Conservation (phyloP, 768 basidiomycete genomes). For the Exidia glandulosa region DNA sequence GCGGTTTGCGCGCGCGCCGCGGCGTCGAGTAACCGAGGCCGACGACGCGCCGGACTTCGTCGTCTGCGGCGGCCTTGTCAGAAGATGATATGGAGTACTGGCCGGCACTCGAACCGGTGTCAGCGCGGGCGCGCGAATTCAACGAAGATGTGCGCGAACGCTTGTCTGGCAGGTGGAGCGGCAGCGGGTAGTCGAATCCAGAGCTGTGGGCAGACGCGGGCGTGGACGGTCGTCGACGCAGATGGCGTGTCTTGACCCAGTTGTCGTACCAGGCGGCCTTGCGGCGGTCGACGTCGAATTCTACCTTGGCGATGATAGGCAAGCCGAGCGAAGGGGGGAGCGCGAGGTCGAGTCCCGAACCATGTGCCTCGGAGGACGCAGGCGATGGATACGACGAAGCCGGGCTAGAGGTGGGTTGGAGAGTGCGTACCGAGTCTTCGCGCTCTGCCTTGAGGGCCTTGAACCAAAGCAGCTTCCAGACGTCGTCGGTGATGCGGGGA, state of each 20-base stretch:
- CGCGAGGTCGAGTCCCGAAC: slow-evolving; percentile 44
- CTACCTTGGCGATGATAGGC: slow-evolving; percentile 85
- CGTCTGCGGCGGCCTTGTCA: slow-evolving; percentile 5
- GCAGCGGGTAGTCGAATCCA: background rate
- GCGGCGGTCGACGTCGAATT: slow-evolving; percentile 82
- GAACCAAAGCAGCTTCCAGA: slow-evolving; percentile 81
- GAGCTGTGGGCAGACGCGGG: background rate
- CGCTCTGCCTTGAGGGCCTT: slow-evolving; percentile 53
- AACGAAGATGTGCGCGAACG: background rate
- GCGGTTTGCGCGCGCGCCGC: background rate
- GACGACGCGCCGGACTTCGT: slow-evolving; percentile 4
- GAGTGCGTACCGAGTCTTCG: slow-evolving; percentile 1
- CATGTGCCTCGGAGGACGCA: slow-evolving; percentile 11
- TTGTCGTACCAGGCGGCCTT: slow-evolving; percentile 80
- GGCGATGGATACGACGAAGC: slow-evolving; percentile 19
- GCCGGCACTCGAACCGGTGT: background rate
- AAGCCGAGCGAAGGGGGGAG: slow-evolving; percentile 46
- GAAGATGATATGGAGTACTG: background rate
- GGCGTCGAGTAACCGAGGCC: background rate
- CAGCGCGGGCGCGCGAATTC: background rate
- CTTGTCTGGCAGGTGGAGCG: background rate
- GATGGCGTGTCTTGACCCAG: slow-evolving; percentile 53
- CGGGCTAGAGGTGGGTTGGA: slow-evolving; percentile 14
- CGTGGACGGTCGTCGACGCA: background rate
- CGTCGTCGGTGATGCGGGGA: slow-evolving; percentile 74